These are phyloP conservation scores for Penicillium ochrochloron DNA, from an alignment of 495 filamentous ascomycete species.

Conservation along the genomic window DNA sequence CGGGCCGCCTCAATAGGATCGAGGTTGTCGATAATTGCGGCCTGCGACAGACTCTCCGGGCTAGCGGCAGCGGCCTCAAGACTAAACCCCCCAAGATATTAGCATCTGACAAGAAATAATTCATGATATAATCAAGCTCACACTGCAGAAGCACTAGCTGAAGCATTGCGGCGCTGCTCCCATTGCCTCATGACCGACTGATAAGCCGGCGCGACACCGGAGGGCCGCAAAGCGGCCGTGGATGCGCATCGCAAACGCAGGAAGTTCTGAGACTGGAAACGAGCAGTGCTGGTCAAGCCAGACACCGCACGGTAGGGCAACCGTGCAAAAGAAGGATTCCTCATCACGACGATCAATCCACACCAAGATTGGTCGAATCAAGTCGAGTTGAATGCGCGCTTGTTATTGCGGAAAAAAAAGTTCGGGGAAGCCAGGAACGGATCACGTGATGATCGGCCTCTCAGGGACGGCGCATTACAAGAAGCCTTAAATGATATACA, in stretches of 20 bases:
- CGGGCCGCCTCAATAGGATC: conserved; percentile 76
- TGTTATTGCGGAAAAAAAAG: conserved; percentile 48
- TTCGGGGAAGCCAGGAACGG: conserved; percentile 52
- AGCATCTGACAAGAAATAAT: conserved; percentile 8
- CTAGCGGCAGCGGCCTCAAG: conserved; percentile 66
- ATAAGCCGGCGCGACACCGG: conserved; percentile 46
- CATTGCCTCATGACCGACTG: conserved; percentile 44
- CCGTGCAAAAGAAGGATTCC: conserved; percentile 52
- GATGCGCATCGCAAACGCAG: conserved; percentile 46
- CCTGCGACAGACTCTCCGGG: conserved; percentile 63
- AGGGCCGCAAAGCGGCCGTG: conserved; percentile 47
- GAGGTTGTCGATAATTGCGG: conserved; percentile 72
- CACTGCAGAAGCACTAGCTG: conserved; percentile 47
- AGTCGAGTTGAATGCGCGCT: conserved; percentile 32
- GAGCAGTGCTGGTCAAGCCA: conserved; percentile 48
- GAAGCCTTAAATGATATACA: not conserved
- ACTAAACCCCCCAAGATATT: conserved; percentile 28
- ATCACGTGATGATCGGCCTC: conserved; percentile 43
- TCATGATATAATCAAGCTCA: conserved; percentile 28
- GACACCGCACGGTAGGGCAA: conserved; percentile 48
- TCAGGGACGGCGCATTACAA: conserved; percentile 30
- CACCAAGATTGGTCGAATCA: conserved; percentile 35
- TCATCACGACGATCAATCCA: conserved; percentile 45
- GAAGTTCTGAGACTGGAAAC: conserved; percentile 46
- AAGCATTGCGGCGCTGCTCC: conserved; percentile 50